A percentile compares a stretch with the other conserved stretches of the same genome.
Evolutionary conservation across 1,139 yeast genomes (phyloP).

Genomic region (Taphrina wiesneri): DNA sequence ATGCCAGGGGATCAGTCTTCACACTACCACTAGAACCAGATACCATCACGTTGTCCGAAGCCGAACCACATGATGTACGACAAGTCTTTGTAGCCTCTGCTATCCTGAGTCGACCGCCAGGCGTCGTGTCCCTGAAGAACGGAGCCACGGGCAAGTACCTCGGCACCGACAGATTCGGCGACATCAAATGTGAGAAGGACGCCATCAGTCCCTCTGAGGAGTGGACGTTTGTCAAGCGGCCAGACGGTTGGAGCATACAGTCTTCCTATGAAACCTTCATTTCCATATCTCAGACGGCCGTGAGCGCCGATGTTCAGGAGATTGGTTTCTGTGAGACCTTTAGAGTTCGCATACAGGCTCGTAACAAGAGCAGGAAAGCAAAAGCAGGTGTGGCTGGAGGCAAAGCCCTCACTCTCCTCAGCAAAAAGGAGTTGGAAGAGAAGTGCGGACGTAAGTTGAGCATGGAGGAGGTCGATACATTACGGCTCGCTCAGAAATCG

Average conservation of each 20-base stretch:
- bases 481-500: conserved; percentile 28
- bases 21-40: conserved; percentile 15
- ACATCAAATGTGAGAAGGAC: conserved; percentile 31
- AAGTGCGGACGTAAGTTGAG: conserved; percentile 36
- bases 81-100: conserved; percentile 35
- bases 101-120: conserved; percentile 20
- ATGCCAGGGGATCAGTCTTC: conserved; percentile 34
- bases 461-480: conserved; percentile 29
- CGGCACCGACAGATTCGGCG: conserved; percentile 33
- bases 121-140: conserved; percentile 17
- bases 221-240: conserved; percentile 30
- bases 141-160: conserved; percentile 33
- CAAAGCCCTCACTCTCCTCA: neutral
- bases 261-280: conserved; percentile 23
- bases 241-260: conserved; percentile 32
- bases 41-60: neutral
- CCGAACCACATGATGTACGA: conserved; percentile 36
- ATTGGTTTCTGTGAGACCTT: conserved; percentile 32
- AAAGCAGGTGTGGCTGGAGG: neutral
- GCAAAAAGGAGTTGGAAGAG: conserved; percentile 30
- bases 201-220: conserved; percentile 36
- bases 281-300: conserved; percentile 3
- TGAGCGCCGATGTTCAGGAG: conserved; percentile 29
- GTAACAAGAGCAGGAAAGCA: conserved; percentile 8
- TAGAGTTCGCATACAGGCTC: conserved; percentile 21